Percentiles rank a stretch among this genome's conserved stretches.
Evolutionary conservation across 2,329 filamentous ascomycete species (phyloP).

Genomic region (Mycosphaerella sp.): DNA sequence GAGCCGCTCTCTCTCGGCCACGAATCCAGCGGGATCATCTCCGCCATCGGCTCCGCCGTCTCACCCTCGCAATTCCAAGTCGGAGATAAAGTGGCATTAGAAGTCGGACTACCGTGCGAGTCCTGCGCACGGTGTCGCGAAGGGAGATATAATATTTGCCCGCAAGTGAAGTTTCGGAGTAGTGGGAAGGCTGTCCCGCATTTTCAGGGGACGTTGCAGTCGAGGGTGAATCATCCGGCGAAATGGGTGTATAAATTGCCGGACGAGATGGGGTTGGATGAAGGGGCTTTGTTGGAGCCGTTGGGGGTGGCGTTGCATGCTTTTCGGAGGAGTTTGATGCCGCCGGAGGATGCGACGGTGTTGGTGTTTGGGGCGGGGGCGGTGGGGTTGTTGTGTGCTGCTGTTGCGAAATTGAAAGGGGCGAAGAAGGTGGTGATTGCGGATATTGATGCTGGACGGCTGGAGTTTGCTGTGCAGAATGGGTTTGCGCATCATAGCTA

Average conservation of each 20-base stretch:
- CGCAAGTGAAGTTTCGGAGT: conserved; percentile 52
- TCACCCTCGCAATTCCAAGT: conserved; percentile 47
- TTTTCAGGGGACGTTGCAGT: conserved; percentile 59
- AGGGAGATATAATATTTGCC: conserved; percentile 58
- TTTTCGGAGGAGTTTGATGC: conserved; percentile 48
- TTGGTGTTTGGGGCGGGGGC: conserved; percentile 57
- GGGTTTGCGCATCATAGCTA: conserved; percentile 44
- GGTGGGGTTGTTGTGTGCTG: conserved; percentile 54
- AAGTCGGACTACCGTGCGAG: conserved; percentile 83
- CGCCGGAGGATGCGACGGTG: conserved; percentile 42
- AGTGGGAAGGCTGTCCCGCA: conserved; percentile 57
- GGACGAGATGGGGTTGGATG: conserved; percentile 46
- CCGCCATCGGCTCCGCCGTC: conserved; percentile 55
- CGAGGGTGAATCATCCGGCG: conserved; percentile 56
- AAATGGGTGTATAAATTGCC: conserved; percentile 56
- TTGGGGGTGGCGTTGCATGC: conserved; percentile 57
- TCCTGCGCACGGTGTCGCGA: conserved; percentile 50
- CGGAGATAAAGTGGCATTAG: conserved; percentile 84
- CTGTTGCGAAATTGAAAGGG: conserved; percentile 50
- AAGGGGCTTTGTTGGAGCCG: conserved; percentile 56
- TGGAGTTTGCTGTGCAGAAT: conserved; percentile 51
- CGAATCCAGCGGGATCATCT: conserved; percentile 72
- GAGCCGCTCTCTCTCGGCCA: conserved; percentile 76
- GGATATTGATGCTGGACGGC: conserved; percentile 53
- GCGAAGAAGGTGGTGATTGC: conserved; percentile 53